These are phyloP conservation scores for Penicillium sp. DNA, from an alignment of 2,329 filamentous ascomycete genomes.

Conservation along the genomic window DNA sequence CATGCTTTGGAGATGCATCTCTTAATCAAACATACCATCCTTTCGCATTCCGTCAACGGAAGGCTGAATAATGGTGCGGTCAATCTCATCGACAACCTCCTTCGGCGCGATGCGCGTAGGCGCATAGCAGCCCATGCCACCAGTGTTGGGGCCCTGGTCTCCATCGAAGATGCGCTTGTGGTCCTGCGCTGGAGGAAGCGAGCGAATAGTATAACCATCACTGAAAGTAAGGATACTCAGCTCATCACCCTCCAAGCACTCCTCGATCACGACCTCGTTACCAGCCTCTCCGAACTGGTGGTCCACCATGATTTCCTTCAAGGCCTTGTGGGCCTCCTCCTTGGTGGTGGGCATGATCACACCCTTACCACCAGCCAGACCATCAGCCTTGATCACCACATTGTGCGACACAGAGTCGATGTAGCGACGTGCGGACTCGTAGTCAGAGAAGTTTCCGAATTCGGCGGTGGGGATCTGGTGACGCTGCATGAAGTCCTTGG, in stretches of 20 bases:
- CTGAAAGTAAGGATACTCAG: slow-evolving; percentile 88
- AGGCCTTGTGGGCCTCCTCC: slow-evolving; percentile 75
- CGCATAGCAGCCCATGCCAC: slow-evolving; percentile 96
- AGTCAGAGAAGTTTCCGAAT: slow-evolving; percentile 85
- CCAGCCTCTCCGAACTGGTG: slow-evolving; percentile 84
- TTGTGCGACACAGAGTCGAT: slow-evolving; percentile 68
- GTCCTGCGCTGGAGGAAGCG: slow-evolving; percentile 87
- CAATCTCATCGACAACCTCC: slow-evolving; percentile 73
- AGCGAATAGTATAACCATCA: slow-evolving; percentile 81
- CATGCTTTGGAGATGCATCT: slow-evolving; percentile 69
- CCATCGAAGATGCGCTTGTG: slow-evolving; percentile 94
- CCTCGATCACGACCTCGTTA: slow-evolving; percentile 91
- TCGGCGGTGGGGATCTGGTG: slow-evolving; percentile 86
- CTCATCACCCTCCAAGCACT: slow-evolving; percentile 88
- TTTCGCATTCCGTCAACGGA: slow-evolving; percentile 84
- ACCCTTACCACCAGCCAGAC: slow-evolving; percentile 90
- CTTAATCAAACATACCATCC: slow-evolving; percentile 67
- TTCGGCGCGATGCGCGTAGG: slow-evolving; percentile 78
- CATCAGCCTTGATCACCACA: slow-evolving; percentile 91
- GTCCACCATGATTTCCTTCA: slow-evolving; percentile 88
- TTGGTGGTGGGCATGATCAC: slow-evolving; percentile 83
- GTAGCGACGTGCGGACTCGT: slow-evolving; percentile 70
- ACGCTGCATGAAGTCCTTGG: slow-evolving; percentile 95
- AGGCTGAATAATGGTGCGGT: slow-evolving; percentile 80
- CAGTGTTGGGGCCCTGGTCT: slow-evolving; percentile 88